A percentile compares a stretch with the other conserved stretches of the same genome.
phyloP scores from a whole-genome alignment of 2,329 filamentous ascomycete species.

The Teratosphaeria destructans region DNA sequence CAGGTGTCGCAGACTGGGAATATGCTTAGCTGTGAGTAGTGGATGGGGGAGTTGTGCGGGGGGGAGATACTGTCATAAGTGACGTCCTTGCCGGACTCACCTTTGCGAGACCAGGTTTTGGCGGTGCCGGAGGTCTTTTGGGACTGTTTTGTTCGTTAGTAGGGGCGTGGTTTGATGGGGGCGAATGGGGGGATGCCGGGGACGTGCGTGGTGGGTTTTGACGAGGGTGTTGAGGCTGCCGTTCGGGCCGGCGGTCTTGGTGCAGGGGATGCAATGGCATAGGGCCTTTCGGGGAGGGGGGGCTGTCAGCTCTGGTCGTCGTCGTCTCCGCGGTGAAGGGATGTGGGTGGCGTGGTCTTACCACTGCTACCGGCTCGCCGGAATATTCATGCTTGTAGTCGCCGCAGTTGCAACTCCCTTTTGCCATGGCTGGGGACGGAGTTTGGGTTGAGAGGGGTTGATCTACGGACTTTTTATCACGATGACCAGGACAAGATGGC shows the following conservation, averaged over 20 bases:
- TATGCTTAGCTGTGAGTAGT: neutral
- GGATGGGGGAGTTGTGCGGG: neutral
- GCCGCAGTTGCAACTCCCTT: slow-evolving; percentile 26
- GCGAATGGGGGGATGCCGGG: slow-evolving; percentile 5
- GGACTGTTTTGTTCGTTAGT: slow-evolving; percentile 12
- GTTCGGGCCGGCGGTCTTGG: slow-evolving; percentile 22
- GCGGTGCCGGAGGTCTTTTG: slow-evolving; percentile 19
- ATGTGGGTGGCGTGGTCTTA: slow-evolving; percentile 4
- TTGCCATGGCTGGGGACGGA: slow-evolving; percentile 6
- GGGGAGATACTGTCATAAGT: slow-evolving; percentile 15
- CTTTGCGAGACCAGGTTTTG: slow-evolving; percentile 16
- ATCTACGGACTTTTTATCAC: neutral
- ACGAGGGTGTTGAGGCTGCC: slow-evolving; percentile 22
- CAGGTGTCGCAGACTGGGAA: slow-evolving; percentile 15
- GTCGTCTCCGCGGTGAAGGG: neutral
- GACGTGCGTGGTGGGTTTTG: slow-evolving; percentile 14
- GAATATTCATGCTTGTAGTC: slow-evolving; percentile 26
- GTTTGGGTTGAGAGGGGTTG: neutral
- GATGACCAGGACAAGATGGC: neutral
- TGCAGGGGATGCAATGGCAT: slow-evolving; percentile 24
- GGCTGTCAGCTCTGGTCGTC: neutral
- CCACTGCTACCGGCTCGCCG: slow-evolving; percentile 19
- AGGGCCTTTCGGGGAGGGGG: slow-evolving; percentile 8
- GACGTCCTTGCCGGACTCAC: slow-evolving; percentile 23
- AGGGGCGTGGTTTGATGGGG: neutral